Evolutionary conservation across 345 rosid genomes (phyloP).

Genomic region (Eutrema japonicum): DNA sequence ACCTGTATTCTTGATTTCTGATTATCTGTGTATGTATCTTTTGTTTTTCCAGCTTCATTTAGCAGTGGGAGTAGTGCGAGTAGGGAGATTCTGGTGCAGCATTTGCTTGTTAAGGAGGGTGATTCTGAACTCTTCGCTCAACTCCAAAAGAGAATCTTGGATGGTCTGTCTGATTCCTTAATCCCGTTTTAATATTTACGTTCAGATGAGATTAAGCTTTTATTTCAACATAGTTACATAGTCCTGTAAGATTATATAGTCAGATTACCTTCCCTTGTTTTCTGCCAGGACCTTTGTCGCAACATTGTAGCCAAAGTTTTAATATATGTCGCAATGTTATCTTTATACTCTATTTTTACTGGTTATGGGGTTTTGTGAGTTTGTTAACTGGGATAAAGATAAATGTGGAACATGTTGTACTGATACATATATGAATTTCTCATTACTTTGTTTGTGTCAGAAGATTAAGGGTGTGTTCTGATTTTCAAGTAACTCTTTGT

Average conservation of each 20-base stretch:
- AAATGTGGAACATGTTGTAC: constrained; percentile 7
- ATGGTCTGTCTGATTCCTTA: constrained; percentile 56
- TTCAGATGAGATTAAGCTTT: constrained; percentile 22
- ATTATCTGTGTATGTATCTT: background rate
- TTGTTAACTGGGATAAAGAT: background rate
- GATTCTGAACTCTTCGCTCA: constrained; percentile 63
- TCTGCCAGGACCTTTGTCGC: background rate
- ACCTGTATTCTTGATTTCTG: constrained; percentile 12
- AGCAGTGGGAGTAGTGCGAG: constrained; percentile 53
- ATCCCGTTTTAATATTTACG: background rate
- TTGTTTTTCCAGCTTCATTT: constrained; percentile 55
- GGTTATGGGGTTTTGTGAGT: constrained; percentile 18
- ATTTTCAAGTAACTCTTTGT: constrained; percentile 27
- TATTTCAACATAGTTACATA: constrained; percentile 17
- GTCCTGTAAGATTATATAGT: background rate
- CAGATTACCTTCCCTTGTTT: background rate
- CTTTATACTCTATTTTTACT: background rate
- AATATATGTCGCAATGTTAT: background rate
- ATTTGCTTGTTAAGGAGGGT: constrained; percentile 79
- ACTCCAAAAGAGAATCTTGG: constrained; percentile 60
- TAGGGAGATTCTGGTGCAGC: constrained; percentile 80
- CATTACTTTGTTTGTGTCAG: constrained; percentile 12
- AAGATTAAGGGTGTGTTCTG: constrained; percentile 17
- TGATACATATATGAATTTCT: background rate
- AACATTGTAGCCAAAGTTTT: background rate